Conservation (phyloP, 257 asterid genomes). For the Thymus mandschuricus region DNA sequence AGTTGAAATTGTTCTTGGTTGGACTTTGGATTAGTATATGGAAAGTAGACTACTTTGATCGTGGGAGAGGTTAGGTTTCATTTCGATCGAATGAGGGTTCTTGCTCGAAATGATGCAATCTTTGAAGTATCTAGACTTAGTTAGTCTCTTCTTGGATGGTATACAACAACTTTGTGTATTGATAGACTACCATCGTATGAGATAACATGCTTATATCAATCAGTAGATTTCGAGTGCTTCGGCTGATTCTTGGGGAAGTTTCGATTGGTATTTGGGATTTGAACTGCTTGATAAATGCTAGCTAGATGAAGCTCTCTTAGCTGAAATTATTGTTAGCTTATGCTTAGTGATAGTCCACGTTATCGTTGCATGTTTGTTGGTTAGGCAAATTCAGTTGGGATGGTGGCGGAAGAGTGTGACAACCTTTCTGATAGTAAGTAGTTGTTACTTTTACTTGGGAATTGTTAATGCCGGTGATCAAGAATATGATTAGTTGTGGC, state of each 20-base stretch:
- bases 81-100: neutral
- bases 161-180: neutral
- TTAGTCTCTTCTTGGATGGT: slow-evolving; percentile 14
- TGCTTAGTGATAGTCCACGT: neutral
- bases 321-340: neutral
- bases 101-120: neutral
- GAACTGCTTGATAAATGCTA: neutral
- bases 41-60: neutral
- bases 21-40: neutral
- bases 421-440: neutral
- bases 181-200: neutral
- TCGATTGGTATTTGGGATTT: slow-evolving; percentile 4
- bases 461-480: neutral
- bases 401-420: neutral
- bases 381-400: neutral
- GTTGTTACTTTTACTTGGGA: neutral
- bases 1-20: slow-evolving; percentile 6
- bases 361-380: neutral
- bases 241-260: neutral
- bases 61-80: slow-evolving; percentile 5
- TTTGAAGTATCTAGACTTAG: no score
- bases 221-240: slow-evolving; percentile 16
- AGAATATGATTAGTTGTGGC: neutral
- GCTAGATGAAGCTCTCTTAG: neutral
- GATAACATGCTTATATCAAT: neutral